phyloP scores from a whole-genome alignment of 2,329 filamentous ascomycete species.

The Xylariales sp. region DNA sequence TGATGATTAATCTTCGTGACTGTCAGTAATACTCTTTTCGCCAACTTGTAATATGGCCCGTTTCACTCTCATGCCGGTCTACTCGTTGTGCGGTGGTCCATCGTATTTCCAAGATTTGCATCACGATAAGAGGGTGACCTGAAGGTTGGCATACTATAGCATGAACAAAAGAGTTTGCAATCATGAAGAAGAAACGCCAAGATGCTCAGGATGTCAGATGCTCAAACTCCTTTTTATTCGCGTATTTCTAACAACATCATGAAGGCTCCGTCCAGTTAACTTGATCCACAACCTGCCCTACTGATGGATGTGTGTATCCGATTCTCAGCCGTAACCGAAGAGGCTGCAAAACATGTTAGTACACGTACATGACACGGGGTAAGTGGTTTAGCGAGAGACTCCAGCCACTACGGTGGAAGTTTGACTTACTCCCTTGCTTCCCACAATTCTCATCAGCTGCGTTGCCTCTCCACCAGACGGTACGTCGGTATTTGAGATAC shows the following conservation, averaged over 20 bases:
- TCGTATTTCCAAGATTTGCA: too few relatives aligned
- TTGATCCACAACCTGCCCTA: slow-evolving; percentile 75
- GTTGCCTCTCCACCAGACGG: slow-evolving; percentile 75
- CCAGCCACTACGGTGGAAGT: too few relatives aligned
- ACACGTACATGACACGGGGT: too few relatives aligned
- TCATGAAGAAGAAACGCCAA: background rate
- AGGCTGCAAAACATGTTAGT: slow-evolving; percentile 47
- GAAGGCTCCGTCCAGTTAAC: slow-evolving; percentile 92
- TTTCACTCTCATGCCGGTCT: too few relatives aligned
- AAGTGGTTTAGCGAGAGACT: too few relatives aligned
- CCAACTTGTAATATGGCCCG: too few relatives aligned
- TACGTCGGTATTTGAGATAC: slow-evolving; percentile 77
- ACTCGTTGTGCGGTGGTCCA: too few relatives aligned
- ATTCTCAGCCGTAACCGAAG: slow-evolving; percentile 84
- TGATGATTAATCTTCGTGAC: too few relatives aligned
- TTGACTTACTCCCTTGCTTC: slow-evolving; percentile 82
- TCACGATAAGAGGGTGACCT: too few relatives aligned
- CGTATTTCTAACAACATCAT: slow-evolving; percentile 14
- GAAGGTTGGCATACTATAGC: too few relatives aligned
- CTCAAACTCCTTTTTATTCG: slow-evolving; percentile 15
- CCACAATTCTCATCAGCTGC: slow-evolving; percentile 83
- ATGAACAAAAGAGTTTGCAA: background rate
- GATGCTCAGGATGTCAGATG: background rate
- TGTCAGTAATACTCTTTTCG: too few relatives aligned
- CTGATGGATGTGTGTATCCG: slow-evolving; percentile 67